Evolutionary conservation across 495 filamentous ascomycete genomes (phyloP), one percentile per base, ranked within the genome.

Genomic region (Daldinia caldariorum): DNA sequence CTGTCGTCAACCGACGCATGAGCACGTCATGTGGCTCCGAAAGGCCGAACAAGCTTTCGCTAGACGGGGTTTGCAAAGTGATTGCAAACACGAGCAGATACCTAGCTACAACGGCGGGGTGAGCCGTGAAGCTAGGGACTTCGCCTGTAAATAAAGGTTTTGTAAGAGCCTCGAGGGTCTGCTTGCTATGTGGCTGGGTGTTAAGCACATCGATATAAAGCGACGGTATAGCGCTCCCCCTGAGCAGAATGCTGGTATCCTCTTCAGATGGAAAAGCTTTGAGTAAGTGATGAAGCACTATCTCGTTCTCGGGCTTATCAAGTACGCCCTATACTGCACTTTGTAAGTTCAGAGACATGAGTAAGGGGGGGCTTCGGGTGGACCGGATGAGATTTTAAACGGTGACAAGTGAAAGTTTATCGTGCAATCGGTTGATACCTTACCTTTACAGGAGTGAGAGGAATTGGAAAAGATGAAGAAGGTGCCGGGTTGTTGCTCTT

Each of bases 81-180:
- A 78, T 76, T 12, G 72, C 78, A 45, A 86, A 76, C 9, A 82
- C 18, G 1, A 87, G 63, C n/a, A 87, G 77, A 31, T 77, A 81
- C 20, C 77, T 79, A 7, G 84, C 83, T 10, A 85, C 75, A 8
- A 82, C 63, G 2, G 83, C 79, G 2, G 83, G 84, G 73, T 85
- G 82, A 81, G 0, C 61, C 73, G 37, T 66, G 70, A 5, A 74
- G 61, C 1, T 83, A 83, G 20, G 79, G 64, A 18, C n/a, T 6
- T 43, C n/a, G 16, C 14, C 39, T 43, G 16, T 43, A 16, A 1
- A n/a, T 4, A 1, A 43, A 2, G 39, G 39, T n/a, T 0, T n/a
- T 8, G 39, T 6, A 18, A 43, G 39, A 7, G n/a, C 39, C 6
- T 43, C 39, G 16, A n/a, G 39, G 0, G 39, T 43, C 39, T 43